A percentile compares a stretch with the other conserved stretches of the same genome.
Conservation (phyloP, 1,284 basidiomycete genomes). For the Moniliella sp. region DNA sequence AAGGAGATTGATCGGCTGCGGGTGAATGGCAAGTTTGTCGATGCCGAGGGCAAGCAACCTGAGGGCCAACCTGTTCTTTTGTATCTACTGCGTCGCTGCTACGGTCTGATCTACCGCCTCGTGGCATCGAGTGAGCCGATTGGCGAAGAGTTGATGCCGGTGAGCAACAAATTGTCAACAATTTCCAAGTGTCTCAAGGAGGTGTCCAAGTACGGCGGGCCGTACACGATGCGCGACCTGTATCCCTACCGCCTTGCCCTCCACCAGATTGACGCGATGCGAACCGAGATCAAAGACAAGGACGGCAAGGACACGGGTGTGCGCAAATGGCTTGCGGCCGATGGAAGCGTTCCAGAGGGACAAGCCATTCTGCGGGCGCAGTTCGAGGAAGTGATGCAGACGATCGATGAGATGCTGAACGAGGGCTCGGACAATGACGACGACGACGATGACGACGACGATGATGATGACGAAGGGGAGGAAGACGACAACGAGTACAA, state of each 20-base stretch:
- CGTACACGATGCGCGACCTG: conserved; percentile 78
- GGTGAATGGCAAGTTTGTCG: conserved; percentile 86
- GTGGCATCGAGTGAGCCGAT: conserved; percentile 94
- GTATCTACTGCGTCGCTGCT: conserved; percentile 77
- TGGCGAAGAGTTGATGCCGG: conserved; percentile 89
- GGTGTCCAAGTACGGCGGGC: conserved; percentile 84
- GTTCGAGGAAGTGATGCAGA: conserved; percentile 82
- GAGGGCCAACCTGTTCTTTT: conserved; percentile 63
- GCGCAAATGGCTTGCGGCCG: conserved; percentile 35
- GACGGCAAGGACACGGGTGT: conserved; percentile 29
- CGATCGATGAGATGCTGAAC: conserved; percentile 45
- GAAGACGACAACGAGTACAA: conserved; percentile 3
- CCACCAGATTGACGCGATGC: conserved; percentile 78
- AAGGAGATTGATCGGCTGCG: conserved; percentile 93
- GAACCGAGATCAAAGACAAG: conserved; percentile 65
- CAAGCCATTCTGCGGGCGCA: conserved; percentile 92
- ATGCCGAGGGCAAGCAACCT: conserved; percentile 72
- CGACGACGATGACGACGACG: conserved; percentile 9
- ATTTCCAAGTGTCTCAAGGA: conserved; percentile 69
- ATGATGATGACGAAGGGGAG: conserved; percentile 21
- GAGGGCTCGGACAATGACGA: too few relatives aligned
- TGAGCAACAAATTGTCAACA: conserved; percentile 44
- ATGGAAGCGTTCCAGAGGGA: conserved; percentile 72
- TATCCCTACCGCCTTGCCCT: conserved; percentile 91
- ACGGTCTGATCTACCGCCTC: conserved; percentile 78